Base-by-base conservation (phyloP, 495 filamentous ascomycete genomes). In the Chaetomium tenue region DNA sequence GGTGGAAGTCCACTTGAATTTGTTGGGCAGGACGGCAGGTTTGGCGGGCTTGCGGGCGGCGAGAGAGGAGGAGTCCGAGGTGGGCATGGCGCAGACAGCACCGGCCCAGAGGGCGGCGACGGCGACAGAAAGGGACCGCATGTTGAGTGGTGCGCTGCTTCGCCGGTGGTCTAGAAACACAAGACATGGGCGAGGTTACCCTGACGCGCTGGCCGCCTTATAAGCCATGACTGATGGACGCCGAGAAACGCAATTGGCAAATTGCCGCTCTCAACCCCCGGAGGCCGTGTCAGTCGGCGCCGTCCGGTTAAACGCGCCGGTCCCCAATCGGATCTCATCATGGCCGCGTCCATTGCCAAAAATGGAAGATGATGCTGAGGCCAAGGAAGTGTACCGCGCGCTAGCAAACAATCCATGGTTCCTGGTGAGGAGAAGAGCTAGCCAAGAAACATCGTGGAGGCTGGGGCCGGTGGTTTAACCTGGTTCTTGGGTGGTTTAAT, bases 1-100 rank as follows among this genome's bases (percentile, higher is more conserved):
- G 9, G 65, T 70, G 18, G 70, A 72, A 0, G 30, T 56, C 70
- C 68, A 72, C 37, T 58, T 58, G 58, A 67, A 72, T 15, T 9
- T 58, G 13, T 18, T 61, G 20, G 67, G 62, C 9, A 68, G 52
- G 25, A 15, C 15, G 13, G 23, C 9, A 16, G 26, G 13, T 6
- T 20, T 22, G 15, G 23, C 4, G 16, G 52, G 52, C n/a, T 55
- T 28, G 22, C 54, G 30, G 22, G 44, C 46, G 55, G 8, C 23
- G 23, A 51, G 26, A 22, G 30, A 33, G 13, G 16, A 15, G 54
- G 37, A 12, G 26, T 40, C 48, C 16, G 23, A 5, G 39, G 23
- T 18, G 16, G 58, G 55, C 18, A 60, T 26, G 23, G 63, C 63
- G 25, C 15, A 37, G 55, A 39, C 50, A 2, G 60, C 30, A 16